Percentiles rank a stretch among this genome's conserved stretches.
phyloP scores from a whole-genome alignment of 2,329 filamentous ascomycete genomes.

The Apiospora saccharicola region DNA sequence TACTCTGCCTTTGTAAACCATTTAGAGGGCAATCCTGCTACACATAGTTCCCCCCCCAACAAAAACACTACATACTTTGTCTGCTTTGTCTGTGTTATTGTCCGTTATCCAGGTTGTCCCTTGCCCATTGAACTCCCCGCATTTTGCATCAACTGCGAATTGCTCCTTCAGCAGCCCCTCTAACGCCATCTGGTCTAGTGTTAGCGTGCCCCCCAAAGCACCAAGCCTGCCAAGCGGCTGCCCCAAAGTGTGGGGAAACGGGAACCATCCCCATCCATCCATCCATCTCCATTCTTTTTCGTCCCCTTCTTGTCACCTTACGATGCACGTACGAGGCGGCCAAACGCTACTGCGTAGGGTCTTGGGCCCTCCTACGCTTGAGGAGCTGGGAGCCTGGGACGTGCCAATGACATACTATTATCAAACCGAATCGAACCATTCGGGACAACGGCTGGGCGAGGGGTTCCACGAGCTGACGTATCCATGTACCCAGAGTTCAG shows the following conservation, averaged over 20 bases:
- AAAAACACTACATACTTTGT: neutral
- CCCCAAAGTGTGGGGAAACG: slow-evolving; percentile 17
- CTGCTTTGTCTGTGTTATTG: too few species aligned
- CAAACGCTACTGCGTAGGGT: neutral
- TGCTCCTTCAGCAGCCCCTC: neutral
- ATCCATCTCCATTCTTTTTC: neutral
- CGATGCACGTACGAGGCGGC: slow-evolving; percentile 17
- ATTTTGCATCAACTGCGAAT: neutral
- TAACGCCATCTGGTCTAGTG: neutral
- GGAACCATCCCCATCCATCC: neutral
- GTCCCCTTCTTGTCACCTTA: neutral
- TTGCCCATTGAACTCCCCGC: too few species aligned
- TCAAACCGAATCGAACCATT: neutral
- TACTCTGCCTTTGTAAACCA: neutral
- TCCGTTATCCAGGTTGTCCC: too few species aligned
- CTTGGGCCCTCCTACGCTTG: neutral
- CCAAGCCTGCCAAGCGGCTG: neutral
- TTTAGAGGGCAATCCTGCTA: neutral
- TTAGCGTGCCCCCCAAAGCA: neutral
- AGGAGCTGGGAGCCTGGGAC: too few species aligned
- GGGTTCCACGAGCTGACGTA: neutral
- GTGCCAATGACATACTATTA: slow-evolving; percentile 13
- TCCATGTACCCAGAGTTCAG: neutral
- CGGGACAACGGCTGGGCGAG: neutral
- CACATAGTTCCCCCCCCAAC: neutral